Conservation (phyloP, 2,329 filamentous ascomycete species). For the Huntiella moniliformis region DNA sequence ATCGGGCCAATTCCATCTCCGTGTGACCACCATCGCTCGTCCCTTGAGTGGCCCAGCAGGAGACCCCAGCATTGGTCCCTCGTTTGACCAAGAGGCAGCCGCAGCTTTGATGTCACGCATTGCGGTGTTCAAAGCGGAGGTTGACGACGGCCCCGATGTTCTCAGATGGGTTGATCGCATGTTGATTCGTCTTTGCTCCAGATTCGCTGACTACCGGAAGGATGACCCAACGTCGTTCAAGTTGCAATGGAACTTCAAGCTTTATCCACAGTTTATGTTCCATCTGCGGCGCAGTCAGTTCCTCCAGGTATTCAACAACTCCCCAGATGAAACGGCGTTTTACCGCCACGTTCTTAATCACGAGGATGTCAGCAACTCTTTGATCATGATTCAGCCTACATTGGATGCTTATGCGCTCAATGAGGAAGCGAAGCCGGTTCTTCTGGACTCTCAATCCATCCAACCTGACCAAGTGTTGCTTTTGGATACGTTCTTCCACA, state of each 20-base stretch:
- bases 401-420: slow-evolving; percentile 95
- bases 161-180: slow-evolving; percentile 96
- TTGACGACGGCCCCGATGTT: slow-evolving; percentile 96
- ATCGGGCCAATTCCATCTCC: slow-evolving; percentile 85
- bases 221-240: slow-evolving; percentile 95
- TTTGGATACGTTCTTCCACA: slow-evolving; percentile 98
- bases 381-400: slow-evolving; percentile 98
- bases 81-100: slow-evolving; percentile 94
- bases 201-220: slow-evolving; percentile 95
- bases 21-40: slow-evolving; percentile 83
- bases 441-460: slow-evolving; percentile 90
- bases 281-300: slow-evolving; percentile 93
- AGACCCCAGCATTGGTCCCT: slow-evolving; percentile 86
- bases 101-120: slow-evolving; percentile 98
- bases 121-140: slow-evolving; percentile 95
- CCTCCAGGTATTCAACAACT: slow-evolving; percentile 98
- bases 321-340: slow-evolving; percentile 96
- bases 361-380: slow-evolving; percentile 87
- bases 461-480: slow-evolving; percentile 85
- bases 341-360: slow-evolving; percentile 94
- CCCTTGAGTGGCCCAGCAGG: slow-evolving; percentile 85
- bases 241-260: slow-evolving; percentile 94
- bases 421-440: slow-evolving; percentile 77
- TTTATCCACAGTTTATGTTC: slow-evolving; percentile 99
- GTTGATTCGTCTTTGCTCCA: slow-evolving; percentile 88